phyloP scores from a whole-genome alignment of 768 basidiomycete genomes.

The Lentinula boryana region DNA sequence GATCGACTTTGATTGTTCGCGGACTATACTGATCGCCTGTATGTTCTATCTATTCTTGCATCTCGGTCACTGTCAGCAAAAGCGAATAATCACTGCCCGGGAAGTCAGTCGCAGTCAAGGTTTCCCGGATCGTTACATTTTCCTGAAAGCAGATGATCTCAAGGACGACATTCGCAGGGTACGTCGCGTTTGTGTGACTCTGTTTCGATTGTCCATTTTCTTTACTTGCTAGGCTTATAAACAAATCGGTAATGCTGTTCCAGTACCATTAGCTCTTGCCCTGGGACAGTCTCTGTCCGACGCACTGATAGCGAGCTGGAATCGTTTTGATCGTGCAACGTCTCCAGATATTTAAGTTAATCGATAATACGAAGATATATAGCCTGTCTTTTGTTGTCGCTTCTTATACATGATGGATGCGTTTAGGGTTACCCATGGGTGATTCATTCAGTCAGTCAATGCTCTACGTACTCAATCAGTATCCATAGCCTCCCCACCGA shows the following conservation, averaged over 20 bases:
- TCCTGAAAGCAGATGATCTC: slow-evolving; percentile 22
- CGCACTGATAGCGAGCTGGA: not conserved
- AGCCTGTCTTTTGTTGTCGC: not conserved
- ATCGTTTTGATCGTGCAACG: not conserved
- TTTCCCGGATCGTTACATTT: slow-evolving; percentile 65
- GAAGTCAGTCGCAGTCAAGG: slow-evolving; percentile 75
- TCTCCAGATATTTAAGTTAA: not conserved
- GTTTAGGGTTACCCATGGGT: not conserved
- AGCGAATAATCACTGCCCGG: slow-evolving; percentile 57
- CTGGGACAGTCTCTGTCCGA: slow-evolving; percentile 41
- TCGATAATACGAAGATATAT: not conserved
- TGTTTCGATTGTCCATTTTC: not conserved
- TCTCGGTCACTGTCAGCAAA: slow-evolving; percentile 43
- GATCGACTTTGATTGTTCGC: not conserved
- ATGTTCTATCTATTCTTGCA: not conserved
- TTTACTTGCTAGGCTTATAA: slow-evolving; percentile 49
- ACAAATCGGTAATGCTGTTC: slow-evolving; percentile 81
- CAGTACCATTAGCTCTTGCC: slow-evolving; percentile 61
- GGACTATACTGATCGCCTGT: not conserved
- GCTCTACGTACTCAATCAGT: slow-evolving; percentile 21
- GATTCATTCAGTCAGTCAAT: not conserved
- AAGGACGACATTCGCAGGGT: slow-evolving; percentile 14
- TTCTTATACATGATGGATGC: not conserved
- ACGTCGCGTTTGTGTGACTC: slow-evolving; percentile 29
- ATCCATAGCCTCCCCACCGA: slow-evolving; percentile 75